A percentile compares a stretch with the other conserved stretches of the same genome.
These are phyloP conservation scores for Carallia brachiata DNA, from an alignment of 345 rosid species.

Conservation along the genomic window DNA sequence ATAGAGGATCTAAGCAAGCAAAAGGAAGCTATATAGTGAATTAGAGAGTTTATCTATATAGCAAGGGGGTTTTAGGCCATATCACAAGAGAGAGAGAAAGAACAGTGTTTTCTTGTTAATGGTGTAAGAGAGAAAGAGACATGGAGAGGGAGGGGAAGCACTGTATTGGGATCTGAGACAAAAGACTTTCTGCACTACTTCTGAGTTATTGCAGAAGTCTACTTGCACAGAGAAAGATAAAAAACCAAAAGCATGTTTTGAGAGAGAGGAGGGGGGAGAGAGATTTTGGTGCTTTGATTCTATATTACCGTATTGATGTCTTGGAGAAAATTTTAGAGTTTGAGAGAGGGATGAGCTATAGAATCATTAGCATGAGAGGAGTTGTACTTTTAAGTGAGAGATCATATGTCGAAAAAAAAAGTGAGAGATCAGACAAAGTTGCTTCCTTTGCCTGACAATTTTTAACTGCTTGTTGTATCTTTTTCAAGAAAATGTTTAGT, in stretches of 20 bases:
- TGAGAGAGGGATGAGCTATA: not conserved
- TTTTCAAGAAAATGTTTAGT: no score
- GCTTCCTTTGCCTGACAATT: conserved; percentile 31
- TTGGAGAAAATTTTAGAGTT: not conserved
- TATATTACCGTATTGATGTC: not conserved
- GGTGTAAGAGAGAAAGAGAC: conserved; percentile 14
- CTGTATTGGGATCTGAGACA: conserved; percentile 51
- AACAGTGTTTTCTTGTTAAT: conserved; percentile 32
- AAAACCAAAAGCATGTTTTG: not conserved
- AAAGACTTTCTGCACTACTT: conserved; percentile 41
- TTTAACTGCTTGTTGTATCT: conserved; percentile 21
- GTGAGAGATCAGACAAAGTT: conserved; percentile 28
- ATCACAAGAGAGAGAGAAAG: conserved; percentile 4
- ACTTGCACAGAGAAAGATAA: conserved; percentile 12
- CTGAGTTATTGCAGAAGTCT: conserved; percentile 32
- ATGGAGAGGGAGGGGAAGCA: not conserved
- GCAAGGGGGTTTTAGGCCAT: not conserved
- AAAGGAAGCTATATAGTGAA: conserved; percentile 3
- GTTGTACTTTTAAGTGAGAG: not conserved
- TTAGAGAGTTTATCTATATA: conserved; percentile 15
- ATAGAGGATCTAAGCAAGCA: conserved; percentile 8
- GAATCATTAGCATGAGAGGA: conserved; percentile 38
- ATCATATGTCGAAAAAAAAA: not conserved
- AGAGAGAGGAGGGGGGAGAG: not conserved
- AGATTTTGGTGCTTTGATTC: not conserved